Evolutionary conservation across 2,329 filamentous ascomycete species (phyloP), one percentile per base, ranked within the genome.

Genomic region (Aspergillus fischeri): DNA sequence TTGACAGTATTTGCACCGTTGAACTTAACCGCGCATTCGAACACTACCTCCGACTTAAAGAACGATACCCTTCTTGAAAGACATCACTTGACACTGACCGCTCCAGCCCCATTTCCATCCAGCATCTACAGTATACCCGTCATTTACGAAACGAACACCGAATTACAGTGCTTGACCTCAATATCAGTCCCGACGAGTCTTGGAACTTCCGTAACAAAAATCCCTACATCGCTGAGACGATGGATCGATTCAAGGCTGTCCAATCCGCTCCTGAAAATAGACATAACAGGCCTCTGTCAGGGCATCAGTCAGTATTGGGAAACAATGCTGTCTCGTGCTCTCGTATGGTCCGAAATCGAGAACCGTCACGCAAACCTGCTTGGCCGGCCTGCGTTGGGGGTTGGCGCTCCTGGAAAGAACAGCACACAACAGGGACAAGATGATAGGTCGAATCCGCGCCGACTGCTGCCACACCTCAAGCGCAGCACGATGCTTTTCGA

Each of bases 1-100:
- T 78, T 92, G 0, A 83, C 88, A 49, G 79, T 88, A 8, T 91
- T 94, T 65, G 89, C 85, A 0, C 84, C 88, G 0, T 80, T 94
- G 14, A 78, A 77, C 0, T 86, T 89, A 56, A 66, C 60, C 5
- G 57, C 70, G 14, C 65, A 69, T 32, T 73, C 69, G 27, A 67
- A 56, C n/a, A 63, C 65, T 44, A 51, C 64, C 9, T 59, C 67
- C 8, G 57, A 64, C 8, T 57, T 63, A 24, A 52, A 64, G 24
- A 50, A 62, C 4, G 56, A 59, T 14, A 49, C 51, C 9, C 53
- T 74, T 9, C 57, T 65, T 2, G 73, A 76, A 58, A 72, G 58
- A 42, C 73, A 76, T 59, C 66, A 66, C 14, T 59, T 77, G n/a
- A 66, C 58, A 29, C 68, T 77, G 6, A 71, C 70, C 9, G 64